Evolutionary conservation across 2,329 filamentous ascomycete genomes (phyloP), one percentile per base, ranked within the genome.

Genomic region (Nigrospora oryzae): DNA sequence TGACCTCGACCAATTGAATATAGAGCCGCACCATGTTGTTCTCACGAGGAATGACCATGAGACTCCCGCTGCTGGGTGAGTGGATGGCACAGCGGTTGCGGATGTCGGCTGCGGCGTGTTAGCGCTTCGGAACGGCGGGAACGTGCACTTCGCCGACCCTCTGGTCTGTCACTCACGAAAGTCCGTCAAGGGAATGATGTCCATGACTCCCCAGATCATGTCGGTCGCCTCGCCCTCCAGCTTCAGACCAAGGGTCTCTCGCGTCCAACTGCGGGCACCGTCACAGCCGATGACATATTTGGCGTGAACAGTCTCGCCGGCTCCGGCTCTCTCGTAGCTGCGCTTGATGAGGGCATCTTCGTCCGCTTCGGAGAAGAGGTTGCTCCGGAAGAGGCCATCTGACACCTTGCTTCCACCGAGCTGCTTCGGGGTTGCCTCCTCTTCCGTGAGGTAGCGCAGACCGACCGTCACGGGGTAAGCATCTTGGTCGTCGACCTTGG

Each of bases 21-120:
- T 78, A 79, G 54, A 79, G 69, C 38, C 84, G 75, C 0, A 83
- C 87, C 74, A 87, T 79, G 55, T 84, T 84, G 36, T 81, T 71
- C 60, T 88, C 84, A 35, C 84, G 76, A 5, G 84, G 84, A 43
- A 87, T 83, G 59, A 85, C 83, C n/a, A 88, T 70, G 38, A 87
- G 57, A 36, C 67, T 75, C 0, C 78, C 78, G 17, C 65, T 53
- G 36, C 65, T 56, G 11, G 67, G 69, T 15, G 69, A 72, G 50
- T 79, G 75, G 32, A 80, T 73, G 5, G 72, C 68, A 44, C 72
- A 74, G 45, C 73, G 62, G 52, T 66, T 68, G 14, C 78, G 68
- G 39, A 81, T 73, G 46, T 78, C 74, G 38, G 73, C 52, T 58
- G 36, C 28, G n/a, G 12, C 17, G 4, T 11, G 37, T 54, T 30